Evolutionary conservation across 208 protist genomes (phyloP).

Genomic region (Trichomonas vaginalis): DNA sequence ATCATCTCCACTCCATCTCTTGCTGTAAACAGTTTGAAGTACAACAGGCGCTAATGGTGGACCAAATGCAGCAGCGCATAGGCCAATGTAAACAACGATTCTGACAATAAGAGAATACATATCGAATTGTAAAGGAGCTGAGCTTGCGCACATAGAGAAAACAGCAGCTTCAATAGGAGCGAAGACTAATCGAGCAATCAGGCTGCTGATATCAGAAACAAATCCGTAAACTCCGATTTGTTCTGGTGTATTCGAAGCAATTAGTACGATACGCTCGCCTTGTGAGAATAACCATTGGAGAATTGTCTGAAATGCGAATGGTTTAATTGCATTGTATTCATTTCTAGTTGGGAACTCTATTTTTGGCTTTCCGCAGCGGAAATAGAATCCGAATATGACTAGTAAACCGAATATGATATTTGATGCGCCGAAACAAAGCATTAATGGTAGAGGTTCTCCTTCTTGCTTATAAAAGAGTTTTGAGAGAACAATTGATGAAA

Average conservation of each 20-base stretch:
- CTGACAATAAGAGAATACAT: background rate
- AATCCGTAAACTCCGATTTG: background rate
- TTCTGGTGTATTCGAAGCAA: background rate
- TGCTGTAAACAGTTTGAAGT: background rate
- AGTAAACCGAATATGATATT: background rate
- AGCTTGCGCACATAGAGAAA: background rate
- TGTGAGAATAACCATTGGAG: slow-evolving; percentile 13
- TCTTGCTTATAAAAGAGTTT: background rate
- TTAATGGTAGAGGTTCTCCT: background rate
- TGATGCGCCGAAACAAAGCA: background rate
- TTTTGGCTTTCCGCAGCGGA: background rate
- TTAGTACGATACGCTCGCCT: background rate
- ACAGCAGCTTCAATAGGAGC: background rate
- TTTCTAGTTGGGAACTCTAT: background rate
- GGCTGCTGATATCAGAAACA: background rate
- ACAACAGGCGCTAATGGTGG: background rate
- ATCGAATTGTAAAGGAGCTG: background rate
- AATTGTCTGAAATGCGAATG: slow-evolving; percentile 6
- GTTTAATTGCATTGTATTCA: background rate
- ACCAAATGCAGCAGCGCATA: background rate
- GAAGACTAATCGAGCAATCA: background rate
- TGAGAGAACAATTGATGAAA: background rate
- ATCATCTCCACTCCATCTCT: background rate
- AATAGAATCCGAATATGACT: background rate
- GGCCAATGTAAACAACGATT: background rate